Conservation (phyloP, 768 basidiomycete genomes). For the Infundibulicybe gibba region DNA sequence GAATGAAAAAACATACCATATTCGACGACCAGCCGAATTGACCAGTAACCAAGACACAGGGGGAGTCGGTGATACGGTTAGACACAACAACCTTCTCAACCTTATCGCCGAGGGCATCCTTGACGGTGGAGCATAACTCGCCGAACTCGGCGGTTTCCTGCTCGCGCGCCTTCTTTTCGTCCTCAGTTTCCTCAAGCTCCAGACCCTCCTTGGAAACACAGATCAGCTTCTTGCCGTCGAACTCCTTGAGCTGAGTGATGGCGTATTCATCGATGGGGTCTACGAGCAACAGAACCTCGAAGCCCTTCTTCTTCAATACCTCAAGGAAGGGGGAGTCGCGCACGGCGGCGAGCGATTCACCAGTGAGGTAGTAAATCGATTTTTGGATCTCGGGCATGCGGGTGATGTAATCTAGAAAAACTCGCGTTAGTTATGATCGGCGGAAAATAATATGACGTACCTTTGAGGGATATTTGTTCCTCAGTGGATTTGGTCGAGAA, state of each 20-base stretch:
- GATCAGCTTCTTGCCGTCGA: slow-evolving; percentile 94
- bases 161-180: slow-evolving; percentile 92
- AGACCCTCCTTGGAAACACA: slow-evolving; percentile 99
- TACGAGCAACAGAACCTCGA: slow-evolving; percentile 95
- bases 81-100: slow-evolving; percentile 99
- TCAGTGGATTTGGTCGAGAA: slow-evolving; percentile 92
- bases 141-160: slow-evolving; percentile 78
- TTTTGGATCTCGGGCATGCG: slow-evolving; percentile 99
- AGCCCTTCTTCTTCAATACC: slow-evolving; percentile 99
- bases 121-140: slow-evolving; percentile 91
- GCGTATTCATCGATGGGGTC: slow-evolving; percentile 99
- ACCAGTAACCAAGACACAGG: slow-evolving; percentile 95
- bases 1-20: slow-evolving; percentile 58
- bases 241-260: slow-evolving; percentile 98
- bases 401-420: slow-evolving; percentile 85
- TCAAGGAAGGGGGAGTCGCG: slow-evolving; percentile 98
- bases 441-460: slow-evolving; percentile 28
- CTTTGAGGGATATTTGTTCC: slow-evolving; percentile 92
- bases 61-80: slow-evolving; percentile 96
- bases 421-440: neutral
- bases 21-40: slow-evolving; percentile 99
- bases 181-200: slow-evolving; percentile 98
- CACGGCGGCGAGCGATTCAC: slow-evolving; percentile 89
- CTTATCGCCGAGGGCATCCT: slow-evolving; percentile 98
- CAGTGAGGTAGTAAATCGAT: slow-evolving; percentile 98